These are phyloP conservation scores for Tolypocladium tropicale DNA, from an alignment of 2,329 filamentous ascomycete genomes.

Conservation along the genomic window DNA sequence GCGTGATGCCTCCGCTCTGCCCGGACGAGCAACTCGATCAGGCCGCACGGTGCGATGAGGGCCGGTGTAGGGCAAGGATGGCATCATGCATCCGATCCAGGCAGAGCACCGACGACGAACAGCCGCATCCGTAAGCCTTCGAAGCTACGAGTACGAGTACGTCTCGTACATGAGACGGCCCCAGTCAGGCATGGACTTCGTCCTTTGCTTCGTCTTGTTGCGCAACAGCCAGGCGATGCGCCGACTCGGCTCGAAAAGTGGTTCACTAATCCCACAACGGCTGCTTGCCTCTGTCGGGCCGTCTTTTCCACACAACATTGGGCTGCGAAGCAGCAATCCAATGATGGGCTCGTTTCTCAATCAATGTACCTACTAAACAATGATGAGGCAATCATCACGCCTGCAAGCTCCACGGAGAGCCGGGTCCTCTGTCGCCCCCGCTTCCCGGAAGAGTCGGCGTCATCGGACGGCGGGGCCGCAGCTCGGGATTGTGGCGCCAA, in stretches of 20 bases:
- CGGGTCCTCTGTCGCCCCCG: neutral
- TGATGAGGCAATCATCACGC: neutral
- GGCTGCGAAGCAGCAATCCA: neutral
- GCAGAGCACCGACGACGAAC: neutral
- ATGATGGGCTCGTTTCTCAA: neutral
- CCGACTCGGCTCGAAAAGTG: neutral
- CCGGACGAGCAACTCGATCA: neutral
- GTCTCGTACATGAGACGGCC: neutral
- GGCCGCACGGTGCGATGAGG: neutral
- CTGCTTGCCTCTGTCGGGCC: neutral
- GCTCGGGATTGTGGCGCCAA: neutral
- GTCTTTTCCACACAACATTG: neutral
- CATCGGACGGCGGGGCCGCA: neutral
- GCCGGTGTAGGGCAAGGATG: neutral
- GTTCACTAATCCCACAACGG: neutral
- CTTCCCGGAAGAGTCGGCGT: neutral
- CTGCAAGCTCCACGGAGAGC: neutral
- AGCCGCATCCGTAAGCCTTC: neutral
- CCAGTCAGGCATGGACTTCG: neutral
- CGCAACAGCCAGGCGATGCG: neutral
- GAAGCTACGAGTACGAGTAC: neutral
- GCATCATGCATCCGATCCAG: neutral
- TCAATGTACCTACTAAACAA: neutral
- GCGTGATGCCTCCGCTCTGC: neutral
- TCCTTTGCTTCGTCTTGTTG: neutral